These are phyloP conservation scores for Phytophthora crassamura DNA, from an alignment of 352 stramenopile genomes.

Conservation along the genomic window DNA sequence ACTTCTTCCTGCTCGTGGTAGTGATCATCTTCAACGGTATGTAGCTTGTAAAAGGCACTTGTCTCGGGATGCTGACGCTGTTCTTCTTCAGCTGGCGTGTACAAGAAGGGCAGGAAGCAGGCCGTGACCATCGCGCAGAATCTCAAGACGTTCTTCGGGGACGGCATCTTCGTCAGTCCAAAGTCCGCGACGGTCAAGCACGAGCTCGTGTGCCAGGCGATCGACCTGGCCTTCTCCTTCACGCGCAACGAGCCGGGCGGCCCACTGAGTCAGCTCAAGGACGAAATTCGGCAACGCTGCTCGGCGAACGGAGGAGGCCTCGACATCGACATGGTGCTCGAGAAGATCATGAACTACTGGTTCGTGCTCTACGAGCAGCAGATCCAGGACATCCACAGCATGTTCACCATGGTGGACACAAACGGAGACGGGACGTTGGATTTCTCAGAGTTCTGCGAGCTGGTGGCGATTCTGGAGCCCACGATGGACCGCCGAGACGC, in stretches of 20 bases:
- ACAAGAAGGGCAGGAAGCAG: conserved; percentile 76
- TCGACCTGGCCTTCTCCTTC: conserved; percentile 81
- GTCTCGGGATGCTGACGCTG: conserved; percentile 1
- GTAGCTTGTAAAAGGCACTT: background rate
- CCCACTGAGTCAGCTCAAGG: conserved; percentile 56
- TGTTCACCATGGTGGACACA: conserved; percentile 75
- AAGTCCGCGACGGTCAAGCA: conserved; percentile 57
- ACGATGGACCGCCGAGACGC: conserved; percentile 69
- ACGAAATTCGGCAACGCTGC: conserved; percentile 56
- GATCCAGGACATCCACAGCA: conserved; percentile 76
- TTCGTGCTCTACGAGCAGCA: conserved; percentile 80
- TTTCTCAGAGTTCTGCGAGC: conserved; percentile 75
- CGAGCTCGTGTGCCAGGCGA: conserved; percentile 70
- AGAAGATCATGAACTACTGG: conserved; percentile 84
- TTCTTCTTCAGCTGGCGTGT: conserved; percentile 54
- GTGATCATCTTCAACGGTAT: conserved; percentile 83
- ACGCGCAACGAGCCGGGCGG: conserved; percentile 51
- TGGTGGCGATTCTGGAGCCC: conserved; percentile 69
- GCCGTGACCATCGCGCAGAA: conserved; percentile 71
- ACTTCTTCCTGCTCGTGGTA: conserved; percentile 82
- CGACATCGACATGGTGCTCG: conserved; percentile 78
- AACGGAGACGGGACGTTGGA: conserved; percentile 78
- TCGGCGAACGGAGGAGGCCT: conserved; percentile 33
- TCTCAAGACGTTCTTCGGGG: conserved; percentile 72
- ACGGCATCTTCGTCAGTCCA: conserved; percentile 68